Conservation (phyloP, 805 yeast genomes). For the Cyberlindnera xishuangbannaensis region DNA sequence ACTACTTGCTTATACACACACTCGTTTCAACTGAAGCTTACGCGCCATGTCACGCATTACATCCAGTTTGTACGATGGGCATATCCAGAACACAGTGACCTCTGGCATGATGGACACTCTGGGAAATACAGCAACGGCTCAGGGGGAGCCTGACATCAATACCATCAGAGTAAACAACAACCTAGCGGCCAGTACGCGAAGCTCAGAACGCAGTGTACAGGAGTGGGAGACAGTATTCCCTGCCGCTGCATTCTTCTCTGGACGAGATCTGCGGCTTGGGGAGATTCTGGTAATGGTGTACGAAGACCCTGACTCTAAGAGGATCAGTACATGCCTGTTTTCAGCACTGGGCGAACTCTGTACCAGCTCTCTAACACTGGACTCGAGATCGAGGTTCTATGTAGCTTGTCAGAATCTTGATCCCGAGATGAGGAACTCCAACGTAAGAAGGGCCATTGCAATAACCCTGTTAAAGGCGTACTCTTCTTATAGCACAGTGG, state of each 20-base stretch:
- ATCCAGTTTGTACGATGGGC: not conserved
- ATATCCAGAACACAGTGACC: not conserved
- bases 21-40: too few species aligned
- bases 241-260: slow-evolving; percentile 47
- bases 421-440: slow-evolving; percentile 41
- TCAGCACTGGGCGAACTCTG: slow-evolving; percentile 64
- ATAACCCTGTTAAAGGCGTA: slow-evolving; percentile 64
- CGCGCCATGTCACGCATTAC: not conserved
- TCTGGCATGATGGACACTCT: too few species aligned
- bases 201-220: slow-evolving; percentile 4
- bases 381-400: slow-evolving; percentile 58
- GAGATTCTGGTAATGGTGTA: slow-evolving; percentile 44
- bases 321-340: slow-evolving; percentile 48
- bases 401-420: slow-evolving; percentile 72
- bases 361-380: slow-evolving; percentile 52
- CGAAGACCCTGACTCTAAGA: slow-evolving; percentile 38
- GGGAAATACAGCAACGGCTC: not conserved
- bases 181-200: not conserved
- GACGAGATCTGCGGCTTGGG: slow-evolving; percentile 41
- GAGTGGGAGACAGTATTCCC: slow-evolving; percentile 41
- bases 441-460: slow-evolving; percentile 71
- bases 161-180: not conserved
- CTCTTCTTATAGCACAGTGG: slow-evolving; percentile 41
- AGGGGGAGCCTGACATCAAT: not conserved
- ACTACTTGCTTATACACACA: too few species aligned